Evolutionary conservation across 2,329 filamentous ascomycete species (phyloP), one percentile per base, ranked within the genome.

Genomic region (Xylaria sp.): DNA sequence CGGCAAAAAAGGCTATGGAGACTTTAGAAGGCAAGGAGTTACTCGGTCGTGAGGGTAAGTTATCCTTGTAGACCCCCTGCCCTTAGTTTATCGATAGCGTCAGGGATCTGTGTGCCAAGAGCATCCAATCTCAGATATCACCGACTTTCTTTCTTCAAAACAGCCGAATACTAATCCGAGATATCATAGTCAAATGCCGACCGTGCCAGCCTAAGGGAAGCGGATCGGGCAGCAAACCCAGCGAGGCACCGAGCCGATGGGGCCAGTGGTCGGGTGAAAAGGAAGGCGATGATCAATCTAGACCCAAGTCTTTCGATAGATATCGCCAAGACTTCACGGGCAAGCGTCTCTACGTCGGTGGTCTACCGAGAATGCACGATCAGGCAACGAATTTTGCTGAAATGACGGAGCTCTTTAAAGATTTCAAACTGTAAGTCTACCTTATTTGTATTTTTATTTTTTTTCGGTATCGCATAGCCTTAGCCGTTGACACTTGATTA

Each of bases 1-100:
- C 87, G 35, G 90, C 90, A 2, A 82, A 87, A 4, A 78, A 78
- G 1, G 89, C 88, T 1, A 87, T 92, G 77, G 75, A 79, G n/a
- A 81, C 84, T 13, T 80, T 93, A 51, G 82, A 87, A 64, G 86
- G 85, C 21, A 82, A 81, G 23, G 80, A 83, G 13, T 81, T 93
- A 37, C 83, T 87, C 16, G 87, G 87, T 29, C 85, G 91, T 8
- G 81, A 85, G 0, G 70, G 70, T 71, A 65, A 65, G 66, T 6
- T 12, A n/a, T 37, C 25, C 16, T 54, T 29, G 9, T 27, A 21
- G 21, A 18, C 5, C 13, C 48, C 50, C 27, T 8, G 21, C 13
- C 47, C 32, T 5, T 25, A 5, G 5, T 27, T 29, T 12, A 32
- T 16, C 13, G 29, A 25, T 23, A 60, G 25, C 32, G 29, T 40